These are phyloP conservation scores for Fusarium virguliforme DNA, from an alignment of 2,329 filamentous ascomycete species.

Conservation along the genomic window DNA sequence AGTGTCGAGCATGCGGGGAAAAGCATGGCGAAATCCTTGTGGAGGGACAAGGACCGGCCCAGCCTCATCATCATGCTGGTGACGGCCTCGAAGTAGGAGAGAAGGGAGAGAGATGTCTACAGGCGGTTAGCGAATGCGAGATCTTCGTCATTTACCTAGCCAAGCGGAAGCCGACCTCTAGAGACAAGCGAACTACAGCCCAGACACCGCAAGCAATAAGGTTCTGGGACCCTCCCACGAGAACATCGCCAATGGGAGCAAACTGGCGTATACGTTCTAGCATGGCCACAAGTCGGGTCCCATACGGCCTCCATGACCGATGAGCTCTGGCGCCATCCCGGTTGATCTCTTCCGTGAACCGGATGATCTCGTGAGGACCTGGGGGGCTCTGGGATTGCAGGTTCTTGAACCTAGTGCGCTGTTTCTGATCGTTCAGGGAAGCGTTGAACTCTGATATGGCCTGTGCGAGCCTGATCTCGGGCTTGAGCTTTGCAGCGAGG, in stretches of 20 bases:
- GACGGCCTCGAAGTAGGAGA: not conserved
- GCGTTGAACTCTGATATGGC: not conserved
- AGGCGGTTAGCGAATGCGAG: not conserved
- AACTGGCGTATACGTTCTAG: not conserved
- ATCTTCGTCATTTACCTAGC: not conserved
- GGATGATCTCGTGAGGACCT: not conserved
- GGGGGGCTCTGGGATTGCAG: not conserved
- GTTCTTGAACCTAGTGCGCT: constrained; percentile 3
- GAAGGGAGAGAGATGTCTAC: not conserved
- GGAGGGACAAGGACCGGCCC: not conserved
- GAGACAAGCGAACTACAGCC: not conserved
- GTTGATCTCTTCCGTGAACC: not conserved
- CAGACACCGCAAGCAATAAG: constrained; percentile 5
- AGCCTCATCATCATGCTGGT: not conserved
- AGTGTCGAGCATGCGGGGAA: rapidly evolving
- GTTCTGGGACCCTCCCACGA: not conserved
- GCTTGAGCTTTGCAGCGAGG: constrained; percentile 4
- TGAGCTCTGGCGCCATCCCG: not conserved
- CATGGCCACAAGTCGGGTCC: not conserved
- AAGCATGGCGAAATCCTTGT: not conserved
- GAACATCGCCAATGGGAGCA: not conserved
- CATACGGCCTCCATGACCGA: not conserved
- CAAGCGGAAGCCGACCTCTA: not conserved
- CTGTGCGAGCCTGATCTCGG: not conserved
- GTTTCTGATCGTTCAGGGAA: not conserved